Percentiles rank a stretch among this genome's conserved stretches.
These are phyloP conservation scores for Lachnellula arida DNA, from an alignment of 2,329 filamentous ascomycete species.

Conservation along the genomic window DNA sequence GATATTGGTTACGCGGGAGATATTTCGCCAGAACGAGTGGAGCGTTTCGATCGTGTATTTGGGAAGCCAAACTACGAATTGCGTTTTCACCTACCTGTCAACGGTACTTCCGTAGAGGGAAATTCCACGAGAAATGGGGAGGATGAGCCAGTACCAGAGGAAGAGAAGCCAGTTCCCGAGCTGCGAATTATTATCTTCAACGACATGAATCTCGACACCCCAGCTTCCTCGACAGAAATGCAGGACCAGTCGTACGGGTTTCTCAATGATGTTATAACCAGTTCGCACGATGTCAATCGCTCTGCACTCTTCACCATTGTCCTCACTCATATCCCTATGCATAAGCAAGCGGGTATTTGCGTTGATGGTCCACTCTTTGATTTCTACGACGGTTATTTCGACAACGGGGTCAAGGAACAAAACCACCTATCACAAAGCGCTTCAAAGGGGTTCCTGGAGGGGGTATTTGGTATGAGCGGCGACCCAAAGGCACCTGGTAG, in stretches of 20 bases:
- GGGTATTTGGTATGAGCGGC: slow-evolving; percentile 73
- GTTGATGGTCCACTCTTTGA: slow-evolving; percentile 14
- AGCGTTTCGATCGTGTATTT: slow-evolving; percentile 79
- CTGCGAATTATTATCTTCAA: slow-evolving; percentile 84
- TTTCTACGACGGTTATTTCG: slow-evolving; percentile 44
- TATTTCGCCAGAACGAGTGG: slow-evolving; percentile 67
- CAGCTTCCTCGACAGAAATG: slow-evolving; percentile 60
- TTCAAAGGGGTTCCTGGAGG: slow-evolving; percentile 72
- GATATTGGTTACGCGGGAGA: slow-evolving; percentile 96
- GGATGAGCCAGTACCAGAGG: slow-evolving; percentile 35
- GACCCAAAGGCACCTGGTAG: slow-evolving; percentile 51
- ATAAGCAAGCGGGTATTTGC: slow-evolving; percentile 58
- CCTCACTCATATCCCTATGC: slow-evolving; percentile 85
- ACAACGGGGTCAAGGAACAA: slow-evolving; percentile 79
- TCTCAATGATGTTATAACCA: slow-evolving; percentile 62
- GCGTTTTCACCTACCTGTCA: slow-evolving; percentile 57
- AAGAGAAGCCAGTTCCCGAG: slow-evolving; percentile 53
- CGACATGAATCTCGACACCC: slow-evolving; percentile 88
- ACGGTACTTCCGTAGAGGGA: slow-evolving; percentile 17
- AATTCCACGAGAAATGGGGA: slow-evolving; percentile 30
- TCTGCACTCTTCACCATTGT: slow-evolving; percentile 72
- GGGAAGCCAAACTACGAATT: slow-evolving; percentile 90
- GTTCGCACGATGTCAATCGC: slow-evolving; percentile 55
- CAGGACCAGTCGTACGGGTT: slow-evolving; percentile 76
- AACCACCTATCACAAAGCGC: slow-evolving; percentile 77